phyloP scores from a whole-genome alignment of 75 land plant species.

The Adiantum capillusveneris region DNA sequence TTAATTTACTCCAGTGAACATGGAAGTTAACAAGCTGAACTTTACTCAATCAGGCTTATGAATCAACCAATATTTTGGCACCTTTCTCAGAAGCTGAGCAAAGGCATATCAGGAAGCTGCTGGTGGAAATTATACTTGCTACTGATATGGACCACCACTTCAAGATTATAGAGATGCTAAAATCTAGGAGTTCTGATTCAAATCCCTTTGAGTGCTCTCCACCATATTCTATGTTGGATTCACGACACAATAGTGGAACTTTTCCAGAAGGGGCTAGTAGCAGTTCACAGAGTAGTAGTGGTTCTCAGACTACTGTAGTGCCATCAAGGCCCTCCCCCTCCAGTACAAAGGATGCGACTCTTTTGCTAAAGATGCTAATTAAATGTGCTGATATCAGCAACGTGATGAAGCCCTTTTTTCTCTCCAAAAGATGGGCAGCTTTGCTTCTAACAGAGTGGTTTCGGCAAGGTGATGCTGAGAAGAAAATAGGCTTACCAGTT shows the following conservation, averaged over 20 bases:
- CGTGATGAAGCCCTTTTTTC: slow-evolving; percentile 28
- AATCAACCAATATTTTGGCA: slow-evolving; percentile 24
- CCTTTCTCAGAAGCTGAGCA: slow-evolving; percentile 27
- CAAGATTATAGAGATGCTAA: slow-evolving; percentile 18
- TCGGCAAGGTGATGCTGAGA: slow-evolving; percentile 38
- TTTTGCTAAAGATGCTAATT: slow-evolving; percentile 26
- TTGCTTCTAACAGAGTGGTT: slow-evolving; percentile 37
- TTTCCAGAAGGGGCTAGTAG: slow-evolving; percentile 5
- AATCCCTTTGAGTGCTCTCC: slow-evolving; percentile 23
- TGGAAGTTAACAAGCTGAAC: no score
- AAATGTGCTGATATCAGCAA: slow-evolving; percentile 45
- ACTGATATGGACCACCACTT: slow-evolving; percentile 39
- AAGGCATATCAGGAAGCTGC: slow-evolving; percentile 31
- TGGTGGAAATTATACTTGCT: slow-evolving; percentile 28
- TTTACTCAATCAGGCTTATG: slow-evolving; percentile 23
- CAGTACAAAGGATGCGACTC: slow-evolving; percentile 23
- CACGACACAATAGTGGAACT: background rate
- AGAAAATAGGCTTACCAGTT: slow-evolving; percentile 23
- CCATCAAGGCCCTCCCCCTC: slow-evolving; percentile 6
- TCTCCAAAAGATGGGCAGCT: slow-evolving; percentile 39
- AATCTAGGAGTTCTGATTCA: slow-evolving; percentile 14
- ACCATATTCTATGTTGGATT: slow-evolving; percentile 9
- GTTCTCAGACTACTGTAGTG: no score
- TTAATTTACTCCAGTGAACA: no score
- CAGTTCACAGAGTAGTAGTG: background rate